Percentiles rank a stretch among this genome's conserved stretches.
These are phyloP conservation scores for Beverwykella pulmonaria DNA, from an alignment of 495 filamentous ascomycete genomes.

Conservation along the genomic window DNA sequence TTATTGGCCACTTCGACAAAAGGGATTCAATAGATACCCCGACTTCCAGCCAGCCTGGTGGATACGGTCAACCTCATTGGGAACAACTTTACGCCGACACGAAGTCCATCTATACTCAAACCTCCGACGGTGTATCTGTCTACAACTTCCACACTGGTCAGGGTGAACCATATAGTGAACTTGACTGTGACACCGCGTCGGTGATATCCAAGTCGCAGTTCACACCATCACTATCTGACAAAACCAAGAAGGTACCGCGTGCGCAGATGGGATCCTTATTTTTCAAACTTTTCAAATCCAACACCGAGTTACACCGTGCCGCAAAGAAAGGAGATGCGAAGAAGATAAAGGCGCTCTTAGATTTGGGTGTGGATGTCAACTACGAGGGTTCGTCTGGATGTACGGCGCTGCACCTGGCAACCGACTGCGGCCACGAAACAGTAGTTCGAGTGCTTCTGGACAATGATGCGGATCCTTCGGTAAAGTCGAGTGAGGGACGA, in stretches of 20 bases:
- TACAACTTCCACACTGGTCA: not conserved
- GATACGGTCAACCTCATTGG: not conserved
- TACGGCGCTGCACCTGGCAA: slow-evolving; percentile 1
- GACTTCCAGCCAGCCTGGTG: not conserved
- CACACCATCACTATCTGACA: not conserved
- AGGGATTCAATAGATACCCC: not conserved
- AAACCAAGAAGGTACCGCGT: not conserved
- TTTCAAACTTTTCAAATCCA: not conserved
- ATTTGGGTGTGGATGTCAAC: not conserved
- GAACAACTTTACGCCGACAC: not conserved
- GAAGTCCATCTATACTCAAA: not conserved
- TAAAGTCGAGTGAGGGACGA: not conserved
- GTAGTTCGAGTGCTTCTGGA: slow-evolving; percentile 1
- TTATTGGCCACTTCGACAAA: not conserved
- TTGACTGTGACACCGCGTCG: not conserved
- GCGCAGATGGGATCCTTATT: not conserved
- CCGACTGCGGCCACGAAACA: not conserved
- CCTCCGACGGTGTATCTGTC: not conserved
- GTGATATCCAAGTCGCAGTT: not conserved
- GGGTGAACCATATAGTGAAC: not conserved
- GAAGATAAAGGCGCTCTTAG: not conserved
- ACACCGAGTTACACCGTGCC: not conserved
- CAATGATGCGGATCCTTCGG: not conserved
- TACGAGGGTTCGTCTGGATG: not conserved
- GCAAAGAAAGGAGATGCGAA: not conserved